phyloP scores from a whole-genome alignment of 2,329 filamentous ascomycete genomes.

The Arachnomyces sp. region DNA sequence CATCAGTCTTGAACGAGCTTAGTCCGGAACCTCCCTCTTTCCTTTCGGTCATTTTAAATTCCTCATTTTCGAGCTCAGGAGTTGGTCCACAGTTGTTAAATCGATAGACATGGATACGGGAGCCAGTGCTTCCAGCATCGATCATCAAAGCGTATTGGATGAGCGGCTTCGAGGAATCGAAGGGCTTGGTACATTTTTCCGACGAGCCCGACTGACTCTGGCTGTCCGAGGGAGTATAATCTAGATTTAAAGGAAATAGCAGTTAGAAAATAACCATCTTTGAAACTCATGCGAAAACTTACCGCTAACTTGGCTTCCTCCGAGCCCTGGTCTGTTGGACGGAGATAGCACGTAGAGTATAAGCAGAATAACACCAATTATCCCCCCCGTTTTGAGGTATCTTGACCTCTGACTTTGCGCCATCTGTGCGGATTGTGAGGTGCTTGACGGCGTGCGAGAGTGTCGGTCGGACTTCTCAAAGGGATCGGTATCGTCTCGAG shows the following conservation, averaged over 20 bases:
- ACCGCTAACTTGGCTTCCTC: conserved; percentile 17
- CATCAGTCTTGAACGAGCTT: conserved; percentile 80
- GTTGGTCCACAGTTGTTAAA: conserved; percentile 98
- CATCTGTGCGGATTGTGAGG: conserved; percentile 44
- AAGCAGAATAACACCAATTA: conserved; percentile 51
- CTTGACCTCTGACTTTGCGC: conserved; percentile 55
- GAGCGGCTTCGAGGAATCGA: conserved; percentile 81
- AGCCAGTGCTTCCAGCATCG: conserved; percentile 94
- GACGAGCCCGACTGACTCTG: conserved; percentile 49
- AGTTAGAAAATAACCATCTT: conserved; percentile 31
- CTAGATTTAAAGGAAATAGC: conserved; percentile 17
- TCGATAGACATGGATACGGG: conserved; percentile 95
- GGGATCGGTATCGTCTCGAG: conserved; percentile 34
- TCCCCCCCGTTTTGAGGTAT: conserved; percentile 55
- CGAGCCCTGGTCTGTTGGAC: conserved; percentile 19
- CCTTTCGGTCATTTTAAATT: conserved; percentile 90
- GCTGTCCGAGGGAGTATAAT: too few relatives aligned
- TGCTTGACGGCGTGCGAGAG: conserved; percentile 7
- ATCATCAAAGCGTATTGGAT: conserved; percentile 99
- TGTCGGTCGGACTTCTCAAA: conserved; percentile 43
- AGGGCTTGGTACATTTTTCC: conserved; percentile 72
- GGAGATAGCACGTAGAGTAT: conserved; percentile 50
- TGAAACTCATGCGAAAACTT: conserved; percentile 8
- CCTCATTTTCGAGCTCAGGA: conserved; percentile 87
- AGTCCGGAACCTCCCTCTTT: conserved; percentile 69